Evolutionary conservation across 306 rosid genomes (phyloP), one percentile per base, ranked within the genome.

Genomic region (Gastrolobium bilobum): DNA sequence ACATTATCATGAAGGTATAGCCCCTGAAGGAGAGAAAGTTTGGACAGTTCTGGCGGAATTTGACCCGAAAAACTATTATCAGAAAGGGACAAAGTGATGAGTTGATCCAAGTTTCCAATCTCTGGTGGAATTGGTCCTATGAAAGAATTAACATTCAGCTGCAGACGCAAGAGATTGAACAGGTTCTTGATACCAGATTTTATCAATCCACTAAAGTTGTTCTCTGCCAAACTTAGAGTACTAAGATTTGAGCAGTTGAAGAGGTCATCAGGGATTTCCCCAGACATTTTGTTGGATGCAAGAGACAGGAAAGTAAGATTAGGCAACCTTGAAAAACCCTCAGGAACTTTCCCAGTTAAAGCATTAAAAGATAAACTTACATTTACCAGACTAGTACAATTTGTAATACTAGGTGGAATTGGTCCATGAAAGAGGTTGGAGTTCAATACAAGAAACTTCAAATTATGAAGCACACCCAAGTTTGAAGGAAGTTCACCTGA

Each of bases 251-350:
- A 83, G 86, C 97, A 94, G 76, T 90, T 86, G 75, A 86, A 91
- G 59, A 94, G 80, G 85, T 86, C 91, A 58, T 91, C 88, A 13
- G 98, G 98, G 84, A 91, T 86, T 85, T 87, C 88, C n/a, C 98
- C 98, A 8, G 74, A 76, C 86, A 94, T 4, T 71, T 82, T 85
- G 81, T 94, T 94, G 38, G 76, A 29, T 37, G 68, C 6, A 54
- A 94, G 73, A 13, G 84, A 47, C 44, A 94, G 37, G 85, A 69
- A 66, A 71, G 91, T 91, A 52, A 94, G 95, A 85, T 90, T 91
- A n/a, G 53, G 87, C 54, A 90, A 38, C 73, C 90, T 79, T 35
- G 90, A 84, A 29, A 90, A 88, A 4, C 94, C 96, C 69, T 53
- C 69, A 30, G 98, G 97, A 84, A 93, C 82, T 71, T 80, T 79